Percentiles rank a stretch among this genome's conserved stretches.
Evolutionary conservation across 2,329 filamentous ascomycete species (phyloP).

Genomic region (Xylariaceae sp.): DNA sequence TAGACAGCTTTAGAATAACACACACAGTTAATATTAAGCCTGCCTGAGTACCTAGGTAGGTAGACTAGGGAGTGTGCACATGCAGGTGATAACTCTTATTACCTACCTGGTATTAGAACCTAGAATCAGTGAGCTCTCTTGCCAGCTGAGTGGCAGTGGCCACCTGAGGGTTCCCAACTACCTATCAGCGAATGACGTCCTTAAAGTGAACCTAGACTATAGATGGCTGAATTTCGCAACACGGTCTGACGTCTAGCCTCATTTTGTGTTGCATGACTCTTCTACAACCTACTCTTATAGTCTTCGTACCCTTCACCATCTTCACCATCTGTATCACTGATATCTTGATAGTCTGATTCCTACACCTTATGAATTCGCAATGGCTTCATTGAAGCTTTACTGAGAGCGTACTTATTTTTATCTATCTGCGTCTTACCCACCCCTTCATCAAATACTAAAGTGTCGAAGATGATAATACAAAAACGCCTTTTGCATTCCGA

Average conservation of each 20-base stretch:
- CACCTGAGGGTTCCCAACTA: too few species aligned
- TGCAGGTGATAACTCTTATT: too few species aligned
- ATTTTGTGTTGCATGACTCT: constrained; percentile 26
- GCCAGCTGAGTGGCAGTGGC: neutral
- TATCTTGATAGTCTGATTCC: constrained; percentile 1
- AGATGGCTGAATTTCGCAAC: constrained; percentile 14
- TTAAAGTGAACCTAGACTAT: constrained; percentile 15
- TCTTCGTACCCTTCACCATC: neutral
- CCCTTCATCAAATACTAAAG: constrained; percentile 7
- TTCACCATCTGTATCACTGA: neutral
- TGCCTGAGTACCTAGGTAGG: too few species aligned
- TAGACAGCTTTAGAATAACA: too few species aligned
- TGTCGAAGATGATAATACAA: constrained; percentile 51
- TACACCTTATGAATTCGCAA: neutral
- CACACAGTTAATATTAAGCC: too few species aligned
- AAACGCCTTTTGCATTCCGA: constrained; percentile 40
- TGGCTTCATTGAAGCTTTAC: constrained; percentile 15
- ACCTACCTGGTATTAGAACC: too few species aligned
- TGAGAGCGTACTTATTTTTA: constrained; percentile 17
- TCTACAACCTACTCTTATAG: constrained; percentile 13
- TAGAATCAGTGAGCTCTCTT: too few species aligned
- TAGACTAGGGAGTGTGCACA: too few species aligned
- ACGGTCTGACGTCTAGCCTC: constrained; percentile 5
- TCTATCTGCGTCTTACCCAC: constrained; percentile 23
- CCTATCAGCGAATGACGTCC: constrained; percentile 6